Evolutionary conservation across 2,329 filamentous ascomycete genomes (phyloP).

Genomic region (Alternaria conjuncta): DNA sequence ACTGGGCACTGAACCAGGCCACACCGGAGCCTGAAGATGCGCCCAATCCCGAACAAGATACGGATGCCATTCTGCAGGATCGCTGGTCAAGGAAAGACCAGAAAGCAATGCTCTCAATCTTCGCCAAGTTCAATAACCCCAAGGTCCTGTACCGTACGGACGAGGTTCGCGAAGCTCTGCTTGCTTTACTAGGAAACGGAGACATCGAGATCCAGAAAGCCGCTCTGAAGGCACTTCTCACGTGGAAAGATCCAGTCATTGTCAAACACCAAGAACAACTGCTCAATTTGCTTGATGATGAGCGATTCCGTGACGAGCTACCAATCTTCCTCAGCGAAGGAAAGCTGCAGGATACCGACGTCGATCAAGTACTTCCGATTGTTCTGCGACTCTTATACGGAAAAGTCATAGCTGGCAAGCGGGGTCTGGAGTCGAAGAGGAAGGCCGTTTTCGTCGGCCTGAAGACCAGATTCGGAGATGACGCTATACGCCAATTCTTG

Average conservation of each 20-base stretch:
- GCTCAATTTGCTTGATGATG: conserved; percentile 85
- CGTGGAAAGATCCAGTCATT: conserved; percentile 84
- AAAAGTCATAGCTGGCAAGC: conserved; percentile 81
- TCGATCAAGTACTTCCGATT: conserved; percentile 78
- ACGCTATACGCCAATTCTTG: conserved; percentile 81
- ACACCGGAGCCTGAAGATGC: conserved; percentile 4
- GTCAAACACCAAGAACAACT: conserved; percentile 83
- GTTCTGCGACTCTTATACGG: conserved; percentile 88
- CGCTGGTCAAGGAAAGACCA: conserved; percentile 80
- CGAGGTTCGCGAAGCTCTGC: conserved; percentile 76
- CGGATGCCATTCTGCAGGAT: conserved; percentile 21
- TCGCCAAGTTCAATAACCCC: conserved; percentile 86
- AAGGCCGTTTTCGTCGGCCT: conserved; percentile 77
- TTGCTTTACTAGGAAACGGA: conserved; percentile 82
- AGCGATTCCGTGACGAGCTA: conserved; percentile 92
- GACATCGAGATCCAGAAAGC: conserved; percentile 88
- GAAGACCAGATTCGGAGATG: conserved; percentile 71
- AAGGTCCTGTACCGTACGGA: conserved; percentile 78
- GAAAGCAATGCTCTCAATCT: conserved; percentile 80
- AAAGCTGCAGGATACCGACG: conserved; percentile 75
- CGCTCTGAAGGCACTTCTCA: conserved; percentile 81
- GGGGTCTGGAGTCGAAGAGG: conserved; percentile 81
- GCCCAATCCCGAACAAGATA: not conserved
- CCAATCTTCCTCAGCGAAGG: conserved; percentile 77
- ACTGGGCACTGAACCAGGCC: conserved; percentile 65